Evolutionary conservation across 805 yeast species (phyloP), one percentile per base, ranked within the genome.

Genomic region (Starmerella etchellsii): DNA sequence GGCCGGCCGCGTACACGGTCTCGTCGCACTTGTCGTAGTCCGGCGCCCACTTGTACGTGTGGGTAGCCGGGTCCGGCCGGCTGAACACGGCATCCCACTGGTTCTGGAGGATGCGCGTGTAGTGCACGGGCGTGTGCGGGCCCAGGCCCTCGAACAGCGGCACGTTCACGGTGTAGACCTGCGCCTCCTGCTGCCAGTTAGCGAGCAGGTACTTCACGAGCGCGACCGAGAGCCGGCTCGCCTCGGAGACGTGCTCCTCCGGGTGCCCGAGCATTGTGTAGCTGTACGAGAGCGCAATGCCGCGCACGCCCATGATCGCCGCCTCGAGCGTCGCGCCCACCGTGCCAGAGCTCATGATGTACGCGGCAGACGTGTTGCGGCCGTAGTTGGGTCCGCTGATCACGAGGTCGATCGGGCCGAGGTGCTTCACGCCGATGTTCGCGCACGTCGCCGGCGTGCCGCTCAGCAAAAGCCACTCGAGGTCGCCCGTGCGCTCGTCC

Each of bases 291-390:
- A 91, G 54, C 2, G 94, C 96, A 47, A 91, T 69, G 4, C 95
- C 65, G 49, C 68, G 76, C 14, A 61, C 63, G 24, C 75, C 73
- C 18, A 69, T 57, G 31, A 87, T 72, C 2, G 80, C 81, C 1
- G 87, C 93, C 62, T 91, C 98, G 84, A 87, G 73, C 1, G 96
- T 91, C 3, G 95, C 97, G 21, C 98, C 98, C 15, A 91, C 78
- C 2, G 98, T 91, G 13, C 98, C 98, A 51, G 93, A 78, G 4
- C 95, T 76, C 53, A 91, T 70, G 41, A 85, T 81, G 59, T 85
- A 91, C 34, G 88, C 72, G 5, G 93, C 84, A 20, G 88, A 75
- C 2, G 95, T 77, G 60, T 91, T 91, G 56, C 95, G 74, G 19
- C 98, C 98, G 50, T 80, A 88, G 57, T 91, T 91, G 7, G 98